A percentile compares a stretch with the other conserved stretches of the same genome.
Conservation (phyloP, 2,329 filamentous ascomycete genomes). For the Didymella pinodella region DNA sequence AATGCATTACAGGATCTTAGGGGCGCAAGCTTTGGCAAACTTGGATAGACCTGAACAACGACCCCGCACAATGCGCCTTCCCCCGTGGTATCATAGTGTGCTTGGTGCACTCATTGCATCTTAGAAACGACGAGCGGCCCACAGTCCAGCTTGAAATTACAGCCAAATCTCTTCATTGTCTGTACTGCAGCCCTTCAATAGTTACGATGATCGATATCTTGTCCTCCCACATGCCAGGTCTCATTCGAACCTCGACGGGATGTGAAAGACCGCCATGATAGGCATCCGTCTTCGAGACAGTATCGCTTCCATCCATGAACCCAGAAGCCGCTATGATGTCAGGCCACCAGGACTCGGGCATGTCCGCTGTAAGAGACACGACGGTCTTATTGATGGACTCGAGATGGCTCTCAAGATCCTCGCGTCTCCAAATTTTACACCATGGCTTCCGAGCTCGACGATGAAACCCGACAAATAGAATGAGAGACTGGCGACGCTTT, state of each 20-base stretch:
- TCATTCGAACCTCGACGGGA: background rate
- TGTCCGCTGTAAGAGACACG: background rate
- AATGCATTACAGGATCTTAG: no score
- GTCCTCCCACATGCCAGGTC: conserved; percentile 1
- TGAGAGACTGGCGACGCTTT: background rate
- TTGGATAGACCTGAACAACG: background rate
- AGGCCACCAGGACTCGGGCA: background rate
- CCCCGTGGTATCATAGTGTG: no score
- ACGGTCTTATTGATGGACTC: background rate
- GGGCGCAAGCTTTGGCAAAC: no score
- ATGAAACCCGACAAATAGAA: background rate
- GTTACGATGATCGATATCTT: conserved; percentile 1
- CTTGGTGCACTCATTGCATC: no score
- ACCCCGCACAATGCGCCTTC: background rate
- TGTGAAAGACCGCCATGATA: background rate
- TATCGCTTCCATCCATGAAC: background rate
- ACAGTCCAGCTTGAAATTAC: background rate
- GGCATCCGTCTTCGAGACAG: background rate
- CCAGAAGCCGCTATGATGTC: background rate
- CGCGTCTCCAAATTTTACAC: background rate
- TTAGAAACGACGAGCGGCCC: background rate
- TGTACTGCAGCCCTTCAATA: conserved; percentile 1
- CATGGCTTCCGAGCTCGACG: background rate
- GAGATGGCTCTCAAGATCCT: background rate
- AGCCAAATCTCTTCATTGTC: background rate